Evolutionary conservation across 2,329 filamentous ascomycete species (phyloP), one percentile per base, ranked within the genome.

Genomic region (Exophiala oligosperma): DNA sequence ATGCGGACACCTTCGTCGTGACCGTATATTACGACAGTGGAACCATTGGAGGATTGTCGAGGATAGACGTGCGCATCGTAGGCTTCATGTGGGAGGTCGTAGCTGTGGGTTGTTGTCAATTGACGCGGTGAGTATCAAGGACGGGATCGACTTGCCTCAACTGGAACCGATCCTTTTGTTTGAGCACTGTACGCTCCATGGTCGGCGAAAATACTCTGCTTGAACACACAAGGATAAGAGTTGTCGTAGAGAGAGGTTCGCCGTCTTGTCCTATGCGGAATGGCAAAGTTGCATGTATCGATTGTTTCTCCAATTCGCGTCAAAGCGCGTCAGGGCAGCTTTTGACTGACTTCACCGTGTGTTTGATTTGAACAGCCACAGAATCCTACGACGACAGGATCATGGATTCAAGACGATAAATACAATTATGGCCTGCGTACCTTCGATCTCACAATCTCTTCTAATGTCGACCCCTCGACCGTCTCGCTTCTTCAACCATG

Each of bases 21-120:
- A 48, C 81, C 85, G 64, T 84, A 86, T 11, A 87, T 67, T 46
- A 87, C 75, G 58, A 88, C 75, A 2, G 81, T 83, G 2, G 85
- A 87, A 68, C 83, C 83, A 70, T 87, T 86, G 23, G 83, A 79
- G 21, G 83, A 76, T 61, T 77, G 76, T 38, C 82, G 69, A 4
- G 85, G 84, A 67, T 87, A 87, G 63, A 81, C 74, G 68, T 79
- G 77, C 11, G 83, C 78, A 56, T 75, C 74, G 71, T 83, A 79
- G 58, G 84, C 76, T 65, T 83, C 81, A 68, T 84, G 80, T 12
- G 82, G 78, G 35, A 86, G 77, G 65, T 84, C 77, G 68, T 87
- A 87, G 71, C 84, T 87, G 66, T 48, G 37, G n/a, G 14, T 9
- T 21, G 3, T 24, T 28, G 49, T 55, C 49, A 52, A 48, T 51